Percentiles rank a stretch among this genome's conserved stretches.
Evolutionary conservation across 2,329 filamentous ascomycete genomes (phyloP).

Genomic region (Rhynchosporium agropyri): DNA sequence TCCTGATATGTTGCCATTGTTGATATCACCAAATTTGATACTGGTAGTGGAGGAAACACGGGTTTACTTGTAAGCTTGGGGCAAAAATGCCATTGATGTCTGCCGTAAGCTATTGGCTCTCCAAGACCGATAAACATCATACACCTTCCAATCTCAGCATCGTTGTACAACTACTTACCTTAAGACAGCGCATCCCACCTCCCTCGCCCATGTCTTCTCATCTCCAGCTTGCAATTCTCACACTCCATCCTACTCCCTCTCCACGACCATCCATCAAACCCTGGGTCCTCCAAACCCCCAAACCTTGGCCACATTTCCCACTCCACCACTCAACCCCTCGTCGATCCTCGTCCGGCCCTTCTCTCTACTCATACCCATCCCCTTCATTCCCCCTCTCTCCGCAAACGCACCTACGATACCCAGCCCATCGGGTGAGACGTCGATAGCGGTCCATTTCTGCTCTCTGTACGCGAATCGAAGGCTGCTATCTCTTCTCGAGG

Average conservation of each 20-base stretch:
- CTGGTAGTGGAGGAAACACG: too few species aligned
- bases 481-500: too few species aligned
- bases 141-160: too few species aligned
- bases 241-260: neutral
- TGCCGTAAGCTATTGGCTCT: too few species aligned
- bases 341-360: slow-evolving; percentile 1
- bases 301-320: slow-evolving; percentile 30
- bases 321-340: slow-evolving; percentile 22
- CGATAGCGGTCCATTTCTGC: slow-evolving; percentile 57
- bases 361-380: slow-evolving; percentile 18
- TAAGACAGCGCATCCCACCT: too few species aligned
- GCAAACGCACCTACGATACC: slow-evolving; percentile 48
- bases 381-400: slow-evolving; percentile 22
- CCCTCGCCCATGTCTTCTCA: neutral
- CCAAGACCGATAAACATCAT: too few species aligned
- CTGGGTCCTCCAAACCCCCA: slow-evolving; percentile 44
- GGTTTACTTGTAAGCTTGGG: too few species aligned
- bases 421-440: slow-evolving; percentile 44
- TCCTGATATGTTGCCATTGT: too few species aligned
- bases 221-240: neutral
- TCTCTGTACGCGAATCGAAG: slow-evolving; percentile 48
- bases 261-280: slow-evolving; percentile 24
- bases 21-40: too few species aligned
- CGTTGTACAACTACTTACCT: too few species aligned
- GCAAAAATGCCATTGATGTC: too few species aligned